Base-by-base conservation (phyloP, 495 filamentous ascomycete species). In the Usnea hakonensis region DNA sequence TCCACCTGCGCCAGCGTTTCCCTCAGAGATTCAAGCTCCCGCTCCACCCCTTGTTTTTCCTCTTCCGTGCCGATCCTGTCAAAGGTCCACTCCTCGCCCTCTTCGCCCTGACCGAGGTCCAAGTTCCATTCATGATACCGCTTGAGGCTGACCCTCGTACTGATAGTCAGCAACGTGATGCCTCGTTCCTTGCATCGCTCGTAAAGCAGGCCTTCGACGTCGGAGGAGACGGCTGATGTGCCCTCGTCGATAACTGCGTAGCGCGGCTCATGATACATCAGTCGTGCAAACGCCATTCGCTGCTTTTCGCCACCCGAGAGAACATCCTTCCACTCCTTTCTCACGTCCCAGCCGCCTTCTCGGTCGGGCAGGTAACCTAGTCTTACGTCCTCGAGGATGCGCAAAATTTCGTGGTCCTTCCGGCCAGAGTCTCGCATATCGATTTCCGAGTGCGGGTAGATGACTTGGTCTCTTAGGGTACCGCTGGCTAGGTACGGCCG, bases 261-360 rank as follows among this genome's bases (percentile, higher is more conserved):
- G 50, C 89, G 79, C 32, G 94, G 94, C 74, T 97, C 91, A 69
- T 97, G 95, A 72, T 99, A 97, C 65, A 97, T 78, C 28, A 97
- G 70, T 55, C 95, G 79, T 10, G 95, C 95, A 67, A 97, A 88
- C 10, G 84, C 90, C 78, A 97, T 87, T 30, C 95, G 79, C 74
- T 99, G 95, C 76, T 99, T 99, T 78, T 99, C 95, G n/a, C 95
- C 95, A 14, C 95, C 95, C 63, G 87, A 91, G 21, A 99, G 74
- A 13, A 99, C 90, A 69, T 97, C 94, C 76, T 97, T 97, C 95
- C 95, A 99, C 67, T 95, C 94, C 75, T 99, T 97, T 32, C 89
- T 79, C 26, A 90, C 89, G 69, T 99, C 91, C 93, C 92, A 99
- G 16, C 95, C 95, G 30, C 92, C 95, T 76, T 99, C 95, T 23